phyloP scores from a whole-genome alignment of 2,329 filamentous ascomycete genomes.

The Microcera coccophila region DNA sequence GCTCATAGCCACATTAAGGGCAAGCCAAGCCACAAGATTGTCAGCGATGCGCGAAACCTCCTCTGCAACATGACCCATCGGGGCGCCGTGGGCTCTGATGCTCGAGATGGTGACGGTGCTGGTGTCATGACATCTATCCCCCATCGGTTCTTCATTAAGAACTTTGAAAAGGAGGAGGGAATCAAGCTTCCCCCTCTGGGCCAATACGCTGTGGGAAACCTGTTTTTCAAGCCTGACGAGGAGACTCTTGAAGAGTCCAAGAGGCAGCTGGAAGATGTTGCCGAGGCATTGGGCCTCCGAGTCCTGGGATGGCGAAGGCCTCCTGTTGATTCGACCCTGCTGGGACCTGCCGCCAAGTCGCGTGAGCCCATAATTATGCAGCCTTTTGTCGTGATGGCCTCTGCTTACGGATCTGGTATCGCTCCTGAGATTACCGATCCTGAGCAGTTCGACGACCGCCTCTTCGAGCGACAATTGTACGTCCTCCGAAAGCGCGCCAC shows the following conservation, averaged over 20 bases:
- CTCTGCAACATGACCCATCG: slow-evolving; percentile 99
- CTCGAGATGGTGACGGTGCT: slow-evolving; percentile 94
- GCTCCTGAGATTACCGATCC: slow-evolving; percentile 75
- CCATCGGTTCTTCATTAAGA: slow-evolving; percentile 97
- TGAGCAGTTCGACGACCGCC: slow-evolving; percentile 75
- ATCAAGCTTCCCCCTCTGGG: slow-evolving; percentile 82
- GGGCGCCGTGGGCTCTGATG: slow-evolving; percentile 95
- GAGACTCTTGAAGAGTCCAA: slow-evolving; percentile 88
- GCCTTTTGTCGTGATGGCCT: slow-evolving; percentile 86
- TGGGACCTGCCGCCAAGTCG: slow-evolving; percentile 88
- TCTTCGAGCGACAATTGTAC: slow-evolving; percentile 91
- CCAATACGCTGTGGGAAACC: slow-evolving; percentile 94
- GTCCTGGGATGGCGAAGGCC: slow-evolving; percentile 96
- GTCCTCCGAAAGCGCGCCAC: slow-evolving; percentile 92
- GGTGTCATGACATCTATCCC: slow-evolving; percentile 99
- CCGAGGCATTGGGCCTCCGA: slow-evolving; percentile 79
- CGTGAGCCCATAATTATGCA: slow-evolving; percentile 94
- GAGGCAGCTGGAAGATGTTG: slow-evolving; percentile 89
- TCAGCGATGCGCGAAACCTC: slow-evolving; percentile 93
- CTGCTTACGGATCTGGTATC: slow-evolving; percentile 77
- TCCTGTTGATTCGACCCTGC: slow-evolving; percentile 85
- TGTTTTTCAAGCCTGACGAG: slow-evolving; percentile 97
- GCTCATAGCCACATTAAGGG: slow-evolving; percentile 85
- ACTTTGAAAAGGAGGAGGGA: slow-evolving; percentile 88
- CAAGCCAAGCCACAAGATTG: slow-evolving; percentile 94